Evolutionary conservation across 2,329 filamentous ascomycete species (phyloP).

Genomic region (Fusarium subtropicale): DNA sequence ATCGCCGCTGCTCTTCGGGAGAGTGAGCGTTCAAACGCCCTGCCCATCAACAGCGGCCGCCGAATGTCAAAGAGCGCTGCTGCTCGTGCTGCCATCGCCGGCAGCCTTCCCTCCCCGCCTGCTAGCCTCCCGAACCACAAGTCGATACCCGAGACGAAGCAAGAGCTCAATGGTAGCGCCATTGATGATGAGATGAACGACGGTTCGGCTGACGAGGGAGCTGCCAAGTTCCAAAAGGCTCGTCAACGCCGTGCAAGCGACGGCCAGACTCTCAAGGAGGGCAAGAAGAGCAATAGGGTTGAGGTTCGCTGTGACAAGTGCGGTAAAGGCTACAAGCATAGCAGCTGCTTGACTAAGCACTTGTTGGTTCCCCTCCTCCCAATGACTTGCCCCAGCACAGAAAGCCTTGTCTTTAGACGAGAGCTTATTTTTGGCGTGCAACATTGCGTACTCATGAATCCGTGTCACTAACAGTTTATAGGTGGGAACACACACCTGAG

Average conservation of each 20-base stretch:
- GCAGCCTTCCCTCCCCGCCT: constrained; percentile 71
- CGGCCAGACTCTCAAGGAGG: constrained; percentile 85
- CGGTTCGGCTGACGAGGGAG: constrained; percentile 66
- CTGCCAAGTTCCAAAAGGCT: constrained; percentile 60
- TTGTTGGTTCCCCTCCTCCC: constrained; percentile 86
- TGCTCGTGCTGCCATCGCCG: constrained; percentile 63
- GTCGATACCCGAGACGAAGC: constrained; percentile 62
- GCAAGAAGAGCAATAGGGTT: constrained; percentile 83
- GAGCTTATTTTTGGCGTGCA: constrained; percentile 34
- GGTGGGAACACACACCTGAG: constrained; percentile 99
- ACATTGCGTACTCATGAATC: constrained; percentile 35
- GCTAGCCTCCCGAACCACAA: constrained; percentile 74
- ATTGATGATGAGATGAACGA: constrained; percentile 76
- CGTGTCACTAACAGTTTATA: constrained; percentile 57
- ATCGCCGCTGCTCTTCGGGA: constrained; percentile 79
- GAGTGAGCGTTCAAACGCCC: constrained; percentile 66
- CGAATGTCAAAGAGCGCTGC: constrained; percentile 75
- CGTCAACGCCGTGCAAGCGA: constrained; percentile 79
- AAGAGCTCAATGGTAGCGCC: constrained; percentile 67
- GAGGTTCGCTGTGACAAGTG: constrained; percentile 98
- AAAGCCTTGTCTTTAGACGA: constrained; percentile 45
- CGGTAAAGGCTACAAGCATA: constrained; percentile 99
- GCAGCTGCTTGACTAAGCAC: constrained; percentile 99
- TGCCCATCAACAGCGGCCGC: constrained; percentile 70
- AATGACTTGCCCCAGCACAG: constrained; percentile 52